Percentiles rank a stretch among this genome's conserved stretches.
phyloP scores from a whole-genome alignment of 441 rosid species.

The Oxalis stricta region DNA sequence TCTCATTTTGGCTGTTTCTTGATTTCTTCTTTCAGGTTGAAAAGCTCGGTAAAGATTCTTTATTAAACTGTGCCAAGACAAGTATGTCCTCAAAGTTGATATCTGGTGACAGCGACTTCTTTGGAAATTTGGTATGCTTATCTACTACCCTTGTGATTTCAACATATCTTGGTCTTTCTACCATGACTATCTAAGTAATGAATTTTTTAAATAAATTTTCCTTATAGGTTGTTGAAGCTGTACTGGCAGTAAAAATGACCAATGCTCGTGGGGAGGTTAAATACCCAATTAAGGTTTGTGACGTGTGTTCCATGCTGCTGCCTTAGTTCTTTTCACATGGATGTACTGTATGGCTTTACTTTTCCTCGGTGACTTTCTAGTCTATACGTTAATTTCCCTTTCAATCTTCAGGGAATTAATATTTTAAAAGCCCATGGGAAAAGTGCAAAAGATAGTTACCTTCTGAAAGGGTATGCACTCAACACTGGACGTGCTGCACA shows the following conservation, averaged over 20 bases:
- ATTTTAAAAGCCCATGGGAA: constrained; percentile 91
- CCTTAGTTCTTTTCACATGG: not conserved
- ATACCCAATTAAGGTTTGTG: constrained; percentile 87
- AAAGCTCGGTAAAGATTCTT: constrained; percentile 85
- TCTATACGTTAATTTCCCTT: constrained; percentile 6
- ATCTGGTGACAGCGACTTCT: constrained; percentile 83
- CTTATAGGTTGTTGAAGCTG: constrained; percentile 78
- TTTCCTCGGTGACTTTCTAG: not conserved
- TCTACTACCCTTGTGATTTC: not conserved
- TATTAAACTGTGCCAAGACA: constrained; percentile 90
- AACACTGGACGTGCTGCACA: constrained; percentile 96
- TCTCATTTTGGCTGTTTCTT: not conserved
- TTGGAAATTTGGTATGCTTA: constrained; percentile 68
- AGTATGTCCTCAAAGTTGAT: constrained; percentile 98
- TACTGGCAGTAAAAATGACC: constrained; percentile 75
- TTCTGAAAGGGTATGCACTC: constrained; percentile 87
- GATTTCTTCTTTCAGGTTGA: constrained; percentile 44
- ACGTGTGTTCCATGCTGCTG: not conserved
- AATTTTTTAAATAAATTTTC: constrained; percentile 2
- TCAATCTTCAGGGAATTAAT: constrained; percentile 58
- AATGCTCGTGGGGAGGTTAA: constrained; percentile 82
- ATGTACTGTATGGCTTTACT: not conserved
- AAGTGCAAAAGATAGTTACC: constrained; percentile 85
- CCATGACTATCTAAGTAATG: too few relatives aligned
- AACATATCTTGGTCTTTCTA: not conserved